phyloP scores from a whole-genome alignment of 129 eudicot species.

The Tagetes erecta region DNA sequence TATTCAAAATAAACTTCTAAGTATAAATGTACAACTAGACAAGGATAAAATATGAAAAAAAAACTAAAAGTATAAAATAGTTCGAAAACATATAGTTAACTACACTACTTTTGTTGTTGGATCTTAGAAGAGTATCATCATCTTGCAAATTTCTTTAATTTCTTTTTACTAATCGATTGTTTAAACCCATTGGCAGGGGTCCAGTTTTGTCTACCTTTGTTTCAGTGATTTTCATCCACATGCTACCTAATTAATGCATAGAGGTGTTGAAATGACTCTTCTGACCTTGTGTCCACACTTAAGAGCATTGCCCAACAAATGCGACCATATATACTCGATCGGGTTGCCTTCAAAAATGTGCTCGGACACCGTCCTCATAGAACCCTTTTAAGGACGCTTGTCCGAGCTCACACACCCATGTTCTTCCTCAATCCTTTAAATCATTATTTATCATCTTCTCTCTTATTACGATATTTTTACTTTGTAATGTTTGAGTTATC shows the following conservation, averaged over 20 bases:
- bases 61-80: neutral
- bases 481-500: no score
- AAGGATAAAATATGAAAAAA: neutral
- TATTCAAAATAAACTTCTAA: no score
- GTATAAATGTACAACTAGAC: neutral
- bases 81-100: no score
- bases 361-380: no score
- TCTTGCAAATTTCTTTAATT: neutral
- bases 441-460: no score
- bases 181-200: slow-evolving; percentile 3
- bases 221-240: slow-evolving; percentile 10
- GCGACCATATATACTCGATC: no score
- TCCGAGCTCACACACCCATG: no score
- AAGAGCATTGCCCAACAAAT: no score
- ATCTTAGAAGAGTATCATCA: neutral
- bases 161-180: neutral
- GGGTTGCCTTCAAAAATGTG: no score
- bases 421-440: no score
- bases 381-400: no score
- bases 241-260: neutral
- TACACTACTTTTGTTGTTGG: neutral
- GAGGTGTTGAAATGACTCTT: neutral
- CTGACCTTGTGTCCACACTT: neutral
- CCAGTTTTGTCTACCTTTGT: neutral
- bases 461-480: no score